Percentiles rank a stretch among this genome's conserved stretches.
Evolutionary conservation across 164 flowering plant genomes (phyloP).

Genomic region (Tetracentron sinense): DNA sequence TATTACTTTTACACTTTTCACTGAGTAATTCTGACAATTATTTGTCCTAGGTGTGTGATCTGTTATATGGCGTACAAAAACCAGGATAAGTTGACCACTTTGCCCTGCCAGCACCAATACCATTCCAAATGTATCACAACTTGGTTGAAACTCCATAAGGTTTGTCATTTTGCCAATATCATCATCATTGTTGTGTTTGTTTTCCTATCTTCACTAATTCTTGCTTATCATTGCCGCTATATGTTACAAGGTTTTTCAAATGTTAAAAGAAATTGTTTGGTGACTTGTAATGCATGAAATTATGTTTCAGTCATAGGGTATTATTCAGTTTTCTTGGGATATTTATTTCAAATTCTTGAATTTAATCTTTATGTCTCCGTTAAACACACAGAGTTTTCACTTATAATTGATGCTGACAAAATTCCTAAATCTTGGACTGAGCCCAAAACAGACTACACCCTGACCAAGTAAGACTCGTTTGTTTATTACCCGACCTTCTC

Average conservation of each 20-base stretch:
- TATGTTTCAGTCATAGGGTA: neutral
- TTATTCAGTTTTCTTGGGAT: neutral
- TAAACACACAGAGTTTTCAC: neutral
- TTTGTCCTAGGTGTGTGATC: slow-evolving; percentile 41
- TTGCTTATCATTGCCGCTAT: neutral
- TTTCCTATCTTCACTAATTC: neutral
- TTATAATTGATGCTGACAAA: neutral
- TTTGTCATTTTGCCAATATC: slow-evolving; percentile 1
- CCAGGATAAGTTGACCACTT: slow-evolving; percentile 32
- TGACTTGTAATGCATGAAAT: neutral
- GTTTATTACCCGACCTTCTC: too few species aligned
- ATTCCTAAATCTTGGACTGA: too few species aligned
- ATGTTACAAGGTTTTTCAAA: neutral
- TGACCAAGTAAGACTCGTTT: too few species aligned
- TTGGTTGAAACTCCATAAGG: slow-evolving; percentile 55
- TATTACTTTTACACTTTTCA: neutral
- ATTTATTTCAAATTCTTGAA: neutral
- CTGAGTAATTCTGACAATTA: neutral
- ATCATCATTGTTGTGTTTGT: neutral
- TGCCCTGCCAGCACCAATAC: slow-evolving; percentile 51
- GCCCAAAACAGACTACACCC: too few species aligned
- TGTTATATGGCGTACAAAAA: slow-evolving; percentile 40
- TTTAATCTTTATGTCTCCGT: too few species aligned
- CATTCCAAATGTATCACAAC: slow-evolving; percentile 40
- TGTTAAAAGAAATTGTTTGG: neutral